These are phyloP conservation scores for Diaporthe capsici DNA, from an alignment of 2,329 filamentous ascomycete genomes.

Conservation along the genomic window DNA sequence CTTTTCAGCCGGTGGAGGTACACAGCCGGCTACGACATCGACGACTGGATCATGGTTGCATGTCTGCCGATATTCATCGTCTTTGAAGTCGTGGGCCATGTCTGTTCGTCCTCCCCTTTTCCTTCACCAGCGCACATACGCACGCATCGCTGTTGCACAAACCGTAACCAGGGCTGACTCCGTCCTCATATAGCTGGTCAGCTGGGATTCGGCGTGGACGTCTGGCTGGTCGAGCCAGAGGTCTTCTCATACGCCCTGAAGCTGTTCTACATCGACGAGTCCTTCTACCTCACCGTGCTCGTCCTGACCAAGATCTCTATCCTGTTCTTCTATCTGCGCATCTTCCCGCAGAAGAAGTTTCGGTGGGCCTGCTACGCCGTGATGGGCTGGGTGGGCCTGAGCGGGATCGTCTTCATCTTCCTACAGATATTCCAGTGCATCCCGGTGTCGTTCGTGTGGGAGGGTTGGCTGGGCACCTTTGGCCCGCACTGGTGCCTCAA, in stretches of 20 bases:
- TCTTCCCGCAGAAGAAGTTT: constrained; percentile 48
- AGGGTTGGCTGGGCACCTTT: constrained; percentile 50
- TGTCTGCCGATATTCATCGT: constrained; percentile 46
- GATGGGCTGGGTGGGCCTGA: constrained; percentile 47
- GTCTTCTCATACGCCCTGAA: constrained; percentile 50
- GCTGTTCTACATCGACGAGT: constrained; percentile 52
- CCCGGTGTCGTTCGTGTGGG: constrained; percentile 52
- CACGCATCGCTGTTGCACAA: neutral
- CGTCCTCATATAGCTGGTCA: constrained; percentile 46
- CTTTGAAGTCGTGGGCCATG: constrained; percentile 51
- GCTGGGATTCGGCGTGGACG: constrained; percentile 53
- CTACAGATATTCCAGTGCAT: constrained; percentile 55
- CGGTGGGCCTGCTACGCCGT: constrained; percentile 45
- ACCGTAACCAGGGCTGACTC: constrained; percentile 12
- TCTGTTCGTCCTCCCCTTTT: constrained; percentile 43
- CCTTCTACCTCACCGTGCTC: constrained; percentile 50
- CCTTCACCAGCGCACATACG: neutral
- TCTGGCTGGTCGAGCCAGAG: constrained; percentile 52
- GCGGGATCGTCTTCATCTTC: constrained; percentile 49
- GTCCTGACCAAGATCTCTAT: constrained; percentile 50
- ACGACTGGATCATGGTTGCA: constrained; percentile 57
- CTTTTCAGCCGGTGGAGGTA: constrained; percentile 54
- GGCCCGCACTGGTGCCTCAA: constrained; percentile 49
- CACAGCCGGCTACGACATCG: constrained; percentile 50
- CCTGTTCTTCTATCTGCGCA: constrained; percentile 50